Base-by-base conservation (phyloP, 495 filamentous ascomycete species). In the Corynascus novoguineensis region DNA sequence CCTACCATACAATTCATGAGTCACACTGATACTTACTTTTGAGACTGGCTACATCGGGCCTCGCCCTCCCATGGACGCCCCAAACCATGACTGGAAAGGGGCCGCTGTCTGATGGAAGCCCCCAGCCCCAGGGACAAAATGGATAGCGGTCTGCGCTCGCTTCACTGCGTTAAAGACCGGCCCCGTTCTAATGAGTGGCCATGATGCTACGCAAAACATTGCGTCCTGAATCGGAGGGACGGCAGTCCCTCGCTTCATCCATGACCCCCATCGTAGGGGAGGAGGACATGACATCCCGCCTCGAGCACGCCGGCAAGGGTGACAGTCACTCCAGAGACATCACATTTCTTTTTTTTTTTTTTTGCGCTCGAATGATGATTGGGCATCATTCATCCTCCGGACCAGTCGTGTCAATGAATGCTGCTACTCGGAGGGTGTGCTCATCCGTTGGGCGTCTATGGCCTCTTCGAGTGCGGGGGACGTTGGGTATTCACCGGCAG, bases 401-500 rank as follows among this genome's bases (percentile, higher is more conserved):
- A 14, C 48, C 41, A 58, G 35, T 41, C 52, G 31, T 1, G 8
- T 9, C 10, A 14, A 11, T 3, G 9, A 0, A 49, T 15, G 29
- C 17, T 25, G 12, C 41, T 11, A 55, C 25, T 35, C 35, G 35
- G 34, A 28, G 57, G 57, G 62, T 63, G 60, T 59, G 54, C 52
- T 61, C 53, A 62, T 41, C n/a, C 46, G 55, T 67, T 60, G 59
- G 64, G 64, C 62, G 60, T 59, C 60, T 64, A 61, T 62, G 55
- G 55, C 49, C 44, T 44, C 27, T 50, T 50, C n/a, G 56, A 55
- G 17, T 44, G 64, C 29, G 53, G 62, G 62, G 59, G 60, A 56
- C 57, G 64, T 69, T 69, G 67, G 64, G 67, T 67, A 62, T 38
- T 53, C 44, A 63, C 59, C 57, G 60, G 53, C 48, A 37, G 29